phyloP scores from a whole-genome alignment of 2,329 filamentous ascomycete species.

The Coleophoma eucalyptorum region DNA sequence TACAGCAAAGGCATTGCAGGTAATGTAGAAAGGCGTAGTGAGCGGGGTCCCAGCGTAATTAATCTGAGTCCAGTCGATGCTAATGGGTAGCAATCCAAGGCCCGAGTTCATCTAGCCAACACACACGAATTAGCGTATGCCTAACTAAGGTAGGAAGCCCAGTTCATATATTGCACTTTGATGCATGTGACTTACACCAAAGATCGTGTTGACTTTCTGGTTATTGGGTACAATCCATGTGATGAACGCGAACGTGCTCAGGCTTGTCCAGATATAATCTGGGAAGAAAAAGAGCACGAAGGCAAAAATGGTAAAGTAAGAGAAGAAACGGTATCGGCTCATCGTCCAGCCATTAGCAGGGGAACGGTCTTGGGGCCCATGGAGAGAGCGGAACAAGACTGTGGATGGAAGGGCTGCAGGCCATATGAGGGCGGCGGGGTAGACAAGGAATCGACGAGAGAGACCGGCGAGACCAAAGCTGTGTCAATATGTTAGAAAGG shows the following conservation, averaged over 20 bases:
- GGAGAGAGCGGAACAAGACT: conserved; percentile 35
- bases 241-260: conserved; percentile 25
- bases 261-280: conserved; percentile 65
- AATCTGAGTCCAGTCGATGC: conserved; percentile 73
- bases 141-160: too few species aligned
- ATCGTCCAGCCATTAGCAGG: conserved; percentile 52
- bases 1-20: conserved; percentile 64
- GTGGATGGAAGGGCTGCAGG: conserved; percentile 6
- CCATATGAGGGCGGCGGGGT: conserved; percentile 4
- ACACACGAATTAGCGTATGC: too few species aligned
- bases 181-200: conserved; percentile 58
- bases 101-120: conserved; percentile 50
- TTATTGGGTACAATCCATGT: conserved; percentile 29
- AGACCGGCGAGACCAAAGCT: conserved; percentile 1
- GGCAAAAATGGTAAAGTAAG: conserved; percentile 4
- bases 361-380: conserved; percentile 54
- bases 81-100: conserved; percentile 63
- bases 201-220: conserved; percentile 64
- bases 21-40: conserved; percentile 68
- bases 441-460: background rate
- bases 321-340: background rate
- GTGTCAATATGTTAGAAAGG: background rate
- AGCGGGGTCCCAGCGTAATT: conserved; percentile 33
- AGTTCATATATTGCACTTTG: too few species aligned
- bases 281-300: conserved; percentile 59